Evolutionary conservation across 169 alveolate genomes (phyloP).

Genomic region (Neospora caninum): DNA sequence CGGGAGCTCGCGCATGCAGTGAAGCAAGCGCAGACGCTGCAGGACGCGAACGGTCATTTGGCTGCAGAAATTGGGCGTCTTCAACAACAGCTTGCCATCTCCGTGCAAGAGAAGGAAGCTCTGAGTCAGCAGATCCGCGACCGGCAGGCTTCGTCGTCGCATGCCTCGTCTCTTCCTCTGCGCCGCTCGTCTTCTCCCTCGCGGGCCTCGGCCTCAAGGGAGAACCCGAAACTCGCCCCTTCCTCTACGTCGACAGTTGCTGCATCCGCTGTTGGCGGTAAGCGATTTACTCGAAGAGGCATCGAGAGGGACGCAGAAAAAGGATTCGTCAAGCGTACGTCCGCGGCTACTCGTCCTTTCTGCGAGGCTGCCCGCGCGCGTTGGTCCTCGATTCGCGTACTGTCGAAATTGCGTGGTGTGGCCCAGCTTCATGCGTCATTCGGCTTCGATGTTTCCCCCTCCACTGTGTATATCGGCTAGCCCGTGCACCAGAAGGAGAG

Average conservation of each 20-base stretch:
- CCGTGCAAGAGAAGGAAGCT: background rate
- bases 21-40: background rate
- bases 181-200: background rate
- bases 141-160: background rate
- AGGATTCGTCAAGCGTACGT: too few relatives aligned
- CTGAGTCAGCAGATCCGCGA: background rate
- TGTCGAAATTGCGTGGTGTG: too few relatives aligned
- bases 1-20: background rate
- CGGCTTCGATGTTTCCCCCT: too few relatives aligned
- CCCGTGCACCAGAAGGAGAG: too few relatives aligned
- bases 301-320: too few relatives aligned
- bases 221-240: background rate
- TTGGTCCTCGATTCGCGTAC: too few relatives aligned
- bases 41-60: background rate
- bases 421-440: too few relatives aligned
- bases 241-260: background rate
- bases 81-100: background rate
- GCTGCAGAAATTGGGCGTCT: background rate
- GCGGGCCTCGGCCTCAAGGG: background rate
- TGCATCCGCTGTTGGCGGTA: background rate
- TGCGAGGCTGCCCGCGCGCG: too few relatives aligned
- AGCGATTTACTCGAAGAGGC: background rate
- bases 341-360: too few relatives aligned
- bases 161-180: background rate
- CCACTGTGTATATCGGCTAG: too few relatives aligned